Evolutionary conservation across 2,329 filamentous ascomycete genomes (phyloP).

Genomic region (Aspergillus persii): DNA sequence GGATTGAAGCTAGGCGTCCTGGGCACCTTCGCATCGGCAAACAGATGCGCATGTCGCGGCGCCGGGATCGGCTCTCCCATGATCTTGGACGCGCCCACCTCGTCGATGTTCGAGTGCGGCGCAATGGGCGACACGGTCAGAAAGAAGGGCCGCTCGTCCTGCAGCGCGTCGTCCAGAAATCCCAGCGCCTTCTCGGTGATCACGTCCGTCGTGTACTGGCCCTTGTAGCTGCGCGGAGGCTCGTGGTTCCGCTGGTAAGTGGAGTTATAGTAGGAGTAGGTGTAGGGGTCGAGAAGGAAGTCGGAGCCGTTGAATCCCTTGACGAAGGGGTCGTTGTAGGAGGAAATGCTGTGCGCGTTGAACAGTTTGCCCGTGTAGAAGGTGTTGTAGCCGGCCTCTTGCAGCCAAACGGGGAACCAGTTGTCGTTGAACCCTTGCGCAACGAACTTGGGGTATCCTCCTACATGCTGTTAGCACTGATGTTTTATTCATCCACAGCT

Average conservation of each 20-base stretch:
- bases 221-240: conserved; percentile 54
- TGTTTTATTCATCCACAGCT: neutral
- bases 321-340: conserved; percentile 45
- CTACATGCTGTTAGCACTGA: conserved; percentile 13
- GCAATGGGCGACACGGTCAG: conserved; percentile 64
- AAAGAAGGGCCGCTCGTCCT: conserved; percentile 61
- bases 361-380: conserved; percentile 58
- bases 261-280: conserved; percentile 66
- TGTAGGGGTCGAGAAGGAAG: conserved; percentile 49
- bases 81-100: conserved; percentile 20
- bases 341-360: conserved; percentile 50
- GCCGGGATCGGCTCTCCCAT: conserved; percentile 58
- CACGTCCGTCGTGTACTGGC: conserved; percentile 58
- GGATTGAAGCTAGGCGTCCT: conserved; percentile 67
- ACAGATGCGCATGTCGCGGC: conserved; percentile 61
- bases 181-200: conserved; percentile 58
- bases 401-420: conserved; percentile 54
- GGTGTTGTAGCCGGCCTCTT: conserved; percentile 52
- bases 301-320: conserved; percentile 43
- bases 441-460: conserved; percentile 52
- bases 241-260: conserved; percentile 62
- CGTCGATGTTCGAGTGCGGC: conserved; percentile 60
- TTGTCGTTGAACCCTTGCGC: conserved; percentile 50
- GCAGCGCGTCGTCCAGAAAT: conserved; percentile 61
- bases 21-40: conserved; percentile 59